A percentile compares a stretch with the other conserved stretches of the same genome.
Conservation (phyloP, 208 protist genomes). For the Trypanosoma cruzi region DNA sequence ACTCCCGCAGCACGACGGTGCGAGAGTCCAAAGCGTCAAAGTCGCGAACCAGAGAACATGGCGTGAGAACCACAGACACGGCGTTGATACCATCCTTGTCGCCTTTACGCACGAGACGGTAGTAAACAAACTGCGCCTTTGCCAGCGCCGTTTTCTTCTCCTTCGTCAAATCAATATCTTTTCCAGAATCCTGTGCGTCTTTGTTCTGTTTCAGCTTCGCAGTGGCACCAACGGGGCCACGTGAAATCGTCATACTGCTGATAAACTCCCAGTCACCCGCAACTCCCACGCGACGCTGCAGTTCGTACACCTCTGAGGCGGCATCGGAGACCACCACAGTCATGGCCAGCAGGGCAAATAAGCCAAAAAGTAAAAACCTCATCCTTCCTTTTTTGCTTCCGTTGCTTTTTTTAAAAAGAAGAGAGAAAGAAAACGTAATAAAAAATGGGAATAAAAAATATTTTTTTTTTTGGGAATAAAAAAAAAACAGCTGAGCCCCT, state of each 20-base stretch:
- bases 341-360: slow-evolving; percentile 27
- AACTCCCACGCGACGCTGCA: slow-evolving; percentile 69
- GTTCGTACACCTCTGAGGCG: slow-evolving; percentile 53
- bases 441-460: not conserved
- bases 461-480: no score
- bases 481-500: not conserved
- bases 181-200: slow-evolving; percentile 9
- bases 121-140: slow-evolving; percentile 62
- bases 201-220: slow-evolving; percentile 43
- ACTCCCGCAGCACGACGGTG: slow-evolving; percentile 75
- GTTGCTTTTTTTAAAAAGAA: not conserved
- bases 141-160: slow-evolving; percentile 48
- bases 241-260: slow-evolving; percentile 58
- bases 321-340: slow-evolving; percentile 24
- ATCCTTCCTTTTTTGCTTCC: not conserved
- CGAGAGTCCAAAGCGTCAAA: slow-evolving; percentile 80
- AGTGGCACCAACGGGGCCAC: slow-evolving; percentile 40
- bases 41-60: slow-evolving; percentile 84
- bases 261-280: slow-evolving; percentile 48
- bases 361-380: slow-evolving; percentile 21
- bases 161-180: slow-evolving; percentile 38
- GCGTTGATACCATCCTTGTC: slow-evolving; percentile 17
- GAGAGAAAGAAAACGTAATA: not conserved
- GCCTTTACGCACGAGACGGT: slow-evolving; percentile 48
- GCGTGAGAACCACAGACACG: slow-evolving; percentile 57